Evolutionary conservation across 2,329 filamentous ascomycete genomes (phyloP).

Genomic region (Claviceps monticola): DNA sequence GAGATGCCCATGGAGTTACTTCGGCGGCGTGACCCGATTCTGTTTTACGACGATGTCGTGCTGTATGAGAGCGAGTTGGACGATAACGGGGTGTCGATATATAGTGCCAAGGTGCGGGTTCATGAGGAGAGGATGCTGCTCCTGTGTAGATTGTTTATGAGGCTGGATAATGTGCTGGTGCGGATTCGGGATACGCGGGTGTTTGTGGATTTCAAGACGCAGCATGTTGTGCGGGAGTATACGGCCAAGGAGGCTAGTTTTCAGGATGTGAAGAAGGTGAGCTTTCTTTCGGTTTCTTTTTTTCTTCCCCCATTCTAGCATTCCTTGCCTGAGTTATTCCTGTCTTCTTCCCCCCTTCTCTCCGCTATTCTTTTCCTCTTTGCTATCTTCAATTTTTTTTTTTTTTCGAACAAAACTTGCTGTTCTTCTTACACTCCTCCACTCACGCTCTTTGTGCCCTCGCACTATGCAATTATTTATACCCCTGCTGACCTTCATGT

Average conservation of each 20-base stretch:
- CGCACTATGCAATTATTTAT: not conserved
- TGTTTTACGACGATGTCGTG: slow-evolving; percentile 93
- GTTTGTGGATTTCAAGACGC: slow-evolving; percentile 74
- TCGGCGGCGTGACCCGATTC: slow-evolving; percentile 78
- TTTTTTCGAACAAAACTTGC: too few species aligned
- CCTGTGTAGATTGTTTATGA: slow-evolving; percentile 78
- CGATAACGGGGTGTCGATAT: slow-evolving; percentile 86
- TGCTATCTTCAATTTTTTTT: not conserved
- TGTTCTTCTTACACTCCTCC: too few species aligned
- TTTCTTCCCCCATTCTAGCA: slow-evolving; percentile 3
- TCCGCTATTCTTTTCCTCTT: not conserved
- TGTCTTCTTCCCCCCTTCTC: not conserved
- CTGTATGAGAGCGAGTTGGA: slow-evolving; percentile 96
- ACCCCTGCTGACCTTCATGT: not conserved
- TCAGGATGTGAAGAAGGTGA: slow-evolving; percentile 57
- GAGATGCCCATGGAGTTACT: slow-evolving; percentile 75
- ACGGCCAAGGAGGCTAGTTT: slow-evolving; percentile 76
- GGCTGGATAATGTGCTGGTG: slow-evolving; percentile 79
- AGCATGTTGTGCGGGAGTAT: slow-evolving; percentile 77
- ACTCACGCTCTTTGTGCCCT: not conserved
- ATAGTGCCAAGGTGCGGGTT: slow-evolving; percentile 83
- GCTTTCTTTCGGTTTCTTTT: slow-evolving; percentile 9
- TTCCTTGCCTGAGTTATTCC: not conserved
- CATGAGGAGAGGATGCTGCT: slow-evolving; percentile 83
- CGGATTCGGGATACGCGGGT: slow-evolving; percentile 80